Evolutionary conservation across 1,284 basidiomycete genomes (phyloP), one percentile per base, ranked within the genome.

Genomic region (Ganoderma multipileum): DNA sequence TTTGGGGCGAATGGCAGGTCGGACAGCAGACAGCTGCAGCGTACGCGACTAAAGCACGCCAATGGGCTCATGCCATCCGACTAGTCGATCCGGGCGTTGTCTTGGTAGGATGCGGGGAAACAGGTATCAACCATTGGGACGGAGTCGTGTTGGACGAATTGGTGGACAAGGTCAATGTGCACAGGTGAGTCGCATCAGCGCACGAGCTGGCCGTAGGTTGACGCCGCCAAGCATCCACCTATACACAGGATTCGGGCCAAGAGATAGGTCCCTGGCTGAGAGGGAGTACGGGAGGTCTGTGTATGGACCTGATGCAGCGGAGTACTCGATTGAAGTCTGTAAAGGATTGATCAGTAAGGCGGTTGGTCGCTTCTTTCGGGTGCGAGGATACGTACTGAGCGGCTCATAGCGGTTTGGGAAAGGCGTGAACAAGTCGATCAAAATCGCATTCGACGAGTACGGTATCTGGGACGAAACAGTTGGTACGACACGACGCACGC

Each of bases 1-100:
- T 89, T 68, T 88, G 86, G 83, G 89, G 89, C 11, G 84, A 87
- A 7, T 91, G 89, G 89, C 88, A 91, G 81, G 87, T 90, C 16
- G 88, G 89, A 33, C 87, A 90, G 72, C 83, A 89, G 78, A 83
- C 84, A 14, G 84, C 88, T 0, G 78, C 82, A 28, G 89, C 89
- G 67, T 91, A 91, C 75, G 85, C 87, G 12, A 84, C 84, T 68
- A 85, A 83, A 70, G 89, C 89, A 0, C 84, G 82, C 60, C 87
- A 87, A 72, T 91, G 89, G 89, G 89, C 89, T 0, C 89, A 91
- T 74, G 89, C 86, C 0, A 79, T 91, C 47, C 83, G 83, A 59
- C 81, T 90, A 0, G 83, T 91, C 12, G 90, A 91, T 72, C 88
- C 89, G 0, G 82, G 68, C 33, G 87, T 91, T 76, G 80, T 87